Percentiles rank a stretch among this genome's conserved stretches.
Evolutionary conservation across 352 stramenopile genomes (phyloP).

Genomic region (Phytophthora hibernalis): DNA sequence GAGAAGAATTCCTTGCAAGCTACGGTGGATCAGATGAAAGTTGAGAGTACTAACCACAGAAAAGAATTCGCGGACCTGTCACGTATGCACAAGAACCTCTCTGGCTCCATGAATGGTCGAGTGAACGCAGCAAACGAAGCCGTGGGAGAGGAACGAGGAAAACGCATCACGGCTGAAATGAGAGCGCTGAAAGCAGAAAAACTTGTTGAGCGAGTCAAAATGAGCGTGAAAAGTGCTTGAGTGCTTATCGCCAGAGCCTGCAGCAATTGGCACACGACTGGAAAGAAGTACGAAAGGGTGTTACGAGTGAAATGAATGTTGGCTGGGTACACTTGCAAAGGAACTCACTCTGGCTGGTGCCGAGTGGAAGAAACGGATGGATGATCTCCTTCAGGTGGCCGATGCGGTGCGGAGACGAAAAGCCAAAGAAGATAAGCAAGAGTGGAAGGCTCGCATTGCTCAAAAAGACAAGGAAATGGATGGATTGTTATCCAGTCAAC

Average conservation of each 20-base stretch:
- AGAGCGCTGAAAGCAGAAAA: constrained; percentile 41
- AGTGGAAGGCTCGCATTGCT: constrained; percentile 52
- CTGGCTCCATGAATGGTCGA: constrained; percentile 48
- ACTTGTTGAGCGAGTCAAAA: constrained; percentile 22
- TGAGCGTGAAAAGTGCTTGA: constrained; percentile 38
- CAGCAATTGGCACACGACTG: constrained; percentile 38
- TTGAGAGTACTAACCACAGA: constrained; percentile 48
- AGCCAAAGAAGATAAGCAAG: constrained; percentile 46
- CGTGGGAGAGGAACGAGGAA: constrained; percentile 44
- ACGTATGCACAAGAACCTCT: constrained; percentile 74
- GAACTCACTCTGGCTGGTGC: constrained; percentile 31
- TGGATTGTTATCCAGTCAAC: constrained; percentile 44
- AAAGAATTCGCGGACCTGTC: constrained; percentile 73
- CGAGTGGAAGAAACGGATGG: constrained; percentile 36
- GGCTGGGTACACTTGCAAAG: constrained; percentile 40
- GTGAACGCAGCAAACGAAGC: constrained; percentile 33
- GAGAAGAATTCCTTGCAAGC: constrained; percentile 43
- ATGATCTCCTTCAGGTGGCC: constrained; percentile 28
- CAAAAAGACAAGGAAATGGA: constrained; percentile 66
- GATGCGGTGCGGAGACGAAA: constrained; percentile 33
- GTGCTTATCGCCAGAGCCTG: constrained; percentile 39
- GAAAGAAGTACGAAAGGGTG: constrained; percentile 39
- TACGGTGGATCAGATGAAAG: constrained; percentile 39
- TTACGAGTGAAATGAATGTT: constrained; percentile 44
- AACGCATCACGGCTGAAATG: constrained; percentile 29